These are phyloP conservation scores for Sarcodon sp. DNA, from an alignment of 768 basidiomycete genomes.

Conservation along the genomic window DNA sequence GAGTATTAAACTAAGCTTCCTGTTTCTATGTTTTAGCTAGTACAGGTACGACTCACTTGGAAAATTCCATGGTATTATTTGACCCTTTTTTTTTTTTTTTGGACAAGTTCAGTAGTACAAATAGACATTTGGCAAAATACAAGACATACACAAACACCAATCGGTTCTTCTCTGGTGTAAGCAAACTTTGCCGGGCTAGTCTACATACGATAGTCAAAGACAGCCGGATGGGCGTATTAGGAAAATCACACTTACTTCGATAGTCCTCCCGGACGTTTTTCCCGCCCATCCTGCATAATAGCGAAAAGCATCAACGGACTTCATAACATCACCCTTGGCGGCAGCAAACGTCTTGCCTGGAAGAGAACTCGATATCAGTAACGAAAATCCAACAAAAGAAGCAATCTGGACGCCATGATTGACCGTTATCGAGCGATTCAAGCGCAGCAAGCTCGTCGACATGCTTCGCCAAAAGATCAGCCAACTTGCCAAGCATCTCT, in stretches of 20 bases:
- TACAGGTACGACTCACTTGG: slow-evolving; percentile 21
- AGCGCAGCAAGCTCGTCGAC: slow-evolving; percentile 33
- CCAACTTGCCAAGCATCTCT: slow-evolving; percentile 32
- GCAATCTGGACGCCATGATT: slow-evolving; percentile 3
- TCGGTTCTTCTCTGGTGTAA: slow-evolving; percentile 60
- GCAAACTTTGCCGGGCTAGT: slow-evolving; percentile 42
- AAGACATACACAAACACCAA: slow-evolving; percentile 21
- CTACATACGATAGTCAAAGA: slow-evolving; percentile 22
- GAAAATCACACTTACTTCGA: slow-evolving; percentile 4
- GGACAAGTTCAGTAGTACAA: too few relatives aligned
- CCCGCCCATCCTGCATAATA: slow-evolving; percentile 57
- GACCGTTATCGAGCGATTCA: slow-evolving; percentile 36
- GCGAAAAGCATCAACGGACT: slow-evolving; percentile 3
- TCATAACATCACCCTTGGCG: slow-evolving; percentile 14
- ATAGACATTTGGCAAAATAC: too few relatives aligned
- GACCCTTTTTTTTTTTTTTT: slow-evolving; percentile 21
- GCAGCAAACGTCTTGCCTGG: slow-evolving; percentile 25
- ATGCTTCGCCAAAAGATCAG: slow-evolving; percentile 35
- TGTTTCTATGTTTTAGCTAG: neutral
- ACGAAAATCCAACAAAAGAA: neutral
- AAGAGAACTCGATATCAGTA: neutral
- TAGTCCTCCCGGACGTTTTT: slow-evolving; percentile 31
- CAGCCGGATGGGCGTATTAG: neutral
- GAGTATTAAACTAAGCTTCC: neutral
- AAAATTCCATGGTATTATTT: slow-evolving; percentile 65